A percentile compares a stretch with the other conserved stretches of the same genome.
Evolutionary conservation across 495 filamentous ascomycete species (phyloP).

Genomic region (Penicillium longicatenatum): DNA sequence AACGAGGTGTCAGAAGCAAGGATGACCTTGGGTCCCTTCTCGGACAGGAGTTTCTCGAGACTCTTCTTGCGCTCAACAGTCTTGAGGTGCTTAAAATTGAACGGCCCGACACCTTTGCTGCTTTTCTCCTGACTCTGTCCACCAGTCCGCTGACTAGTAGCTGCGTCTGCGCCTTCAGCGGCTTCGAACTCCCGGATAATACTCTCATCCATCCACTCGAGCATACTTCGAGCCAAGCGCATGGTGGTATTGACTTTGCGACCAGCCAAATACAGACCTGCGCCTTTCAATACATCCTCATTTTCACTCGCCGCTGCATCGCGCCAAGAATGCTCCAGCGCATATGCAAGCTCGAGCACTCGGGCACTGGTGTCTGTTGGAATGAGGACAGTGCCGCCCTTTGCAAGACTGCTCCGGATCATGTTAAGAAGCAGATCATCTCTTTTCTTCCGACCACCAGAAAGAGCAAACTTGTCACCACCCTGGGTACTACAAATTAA

Average conservation of each 20-base stretch:
- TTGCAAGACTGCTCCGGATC: constrained; percentile 71
- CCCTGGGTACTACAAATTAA: constrained; percentile 88
- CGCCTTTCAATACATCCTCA: constrained; percentile 59
- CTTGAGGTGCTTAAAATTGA: constrained; percentile 85
- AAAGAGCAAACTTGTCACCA: constrained; percentile 66
- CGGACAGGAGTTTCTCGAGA: constrained; percentile 62
- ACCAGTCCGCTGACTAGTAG: constrained; percentile 41
- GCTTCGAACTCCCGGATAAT: constrained; percentile 91
- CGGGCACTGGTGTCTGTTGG: constrained; percentile 93
- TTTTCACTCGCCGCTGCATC: constrained; percentile 56
- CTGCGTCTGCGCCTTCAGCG: constrained; percentile 54
- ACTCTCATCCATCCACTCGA: constrained; percentile 98
- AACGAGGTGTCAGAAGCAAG: constrained; percentile 87
- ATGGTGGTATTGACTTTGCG: constrained; percentile 79
- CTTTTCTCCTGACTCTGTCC: constrained; percentile 38
- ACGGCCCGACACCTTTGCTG: constrained; percentile 65
- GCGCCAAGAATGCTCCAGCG: constrained; percentile 90
- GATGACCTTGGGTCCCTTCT: constrained; percentile 68
- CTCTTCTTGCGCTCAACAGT: constrained; percentile 76
- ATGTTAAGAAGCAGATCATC: constrained; percentile 84
- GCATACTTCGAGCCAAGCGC: constrained; percentile 87
- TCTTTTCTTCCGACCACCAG: constrained; percentile 72
- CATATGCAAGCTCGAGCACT: constrained; percentile 89
- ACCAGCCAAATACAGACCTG: constrained; percentile 80
- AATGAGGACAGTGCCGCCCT: constrained; percentile 91